phyloP scores from a whole-genome alignment of 2,329 filamentous ascomycete species.

The Penicillium thymicola region DNA sequence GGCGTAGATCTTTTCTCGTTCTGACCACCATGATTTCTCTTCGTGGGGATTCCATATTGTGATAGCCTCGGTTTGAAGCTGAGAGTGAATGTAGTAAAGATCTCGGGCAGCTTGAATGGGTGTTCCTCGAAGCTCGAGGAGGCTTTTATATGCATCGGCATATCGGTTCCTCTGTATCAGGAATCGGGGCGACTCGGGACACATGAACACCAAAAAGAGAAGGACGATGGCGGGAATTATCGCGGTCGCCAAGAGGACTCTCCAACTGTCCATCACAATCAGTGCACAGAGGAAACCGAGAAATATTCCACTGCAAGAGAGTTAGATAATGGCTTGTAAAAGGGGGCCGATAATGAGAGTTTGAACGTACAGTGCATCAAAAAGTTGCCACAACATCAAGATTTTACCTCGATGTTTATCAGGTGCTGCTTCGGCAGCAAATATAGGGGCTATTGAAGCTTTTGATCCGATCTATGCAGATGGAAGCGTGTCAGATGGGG shows the following conservation, averaged over 20 bases:
- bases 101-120: not conserved
- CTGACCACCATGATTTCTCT: not conserved
- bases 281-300: not conserved
- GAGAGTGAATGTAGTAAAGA: conserved; percentile 35
- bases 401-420: conserved; percentile 17
- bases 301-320: not conserved
- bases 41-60: not conserved
- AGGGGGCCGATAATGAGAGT: not conserved
- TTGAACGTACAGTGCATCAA: conserved; percentile 19
- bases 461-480: conserved; percentile 19
- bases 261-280: not conserved
- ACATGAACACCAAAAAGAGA: not conserved
- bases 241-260: not conserved
- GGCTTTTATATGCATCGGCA: not conserved
- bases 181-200: conserved; percentile 16
- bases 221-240: not conserved
- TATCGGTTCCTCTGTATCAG: conserved; percentile 8
- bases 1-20: not conserved
- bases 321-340: not conserved
- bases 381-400: conserved; percentile 26
- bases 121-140: not conserved
- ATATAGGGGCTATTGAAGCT: conserved; percentile 24
- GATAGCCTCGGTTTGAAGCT: not conserved
- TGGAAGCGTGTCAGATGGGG: not conserved
- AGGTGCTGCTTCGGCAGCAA: conserved; percentile 21